Conservation (phyloP, 176 grass and related monocot genomes). For the Carex kokanica region DNA sequence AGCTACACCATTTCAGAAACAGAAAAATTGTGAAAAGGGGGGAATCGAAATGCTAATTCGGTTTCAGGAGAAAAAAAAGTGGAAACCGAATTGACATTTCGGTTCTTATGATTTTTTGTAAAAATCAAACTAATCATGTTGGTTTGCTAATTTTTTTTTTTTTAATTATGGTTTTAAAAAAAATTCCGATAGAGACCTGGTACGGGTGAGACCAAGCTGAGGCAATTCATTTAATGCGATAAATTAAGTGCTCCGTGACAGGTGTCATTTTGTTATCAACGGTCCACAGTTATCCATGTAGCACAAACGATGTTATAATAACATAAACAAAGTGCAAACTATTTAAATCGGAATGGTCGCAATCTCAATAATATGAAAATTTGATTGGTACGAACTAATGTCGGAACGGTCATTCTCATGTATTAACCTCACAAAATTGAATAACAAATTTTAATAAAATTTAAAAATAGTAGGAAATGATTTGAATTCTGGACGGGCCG, state of each 20-base stretch:
- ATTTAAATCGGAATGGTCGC: neutral
- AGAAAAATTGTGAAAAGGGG: too few relatives aligned
- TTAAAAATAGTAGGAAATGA: neutral
- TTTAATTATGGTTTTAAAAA: too few relatives aligned
- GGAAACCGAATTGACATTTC: too few relatives aligned
- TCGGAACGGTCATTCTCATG: neutral
- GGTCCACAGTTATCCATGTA: neutral
- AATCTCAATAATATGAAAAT: neutral
- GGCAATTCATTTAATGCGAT: neutral
- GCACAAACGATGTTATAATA: neutral
- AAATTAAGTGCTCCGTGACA: neutral
- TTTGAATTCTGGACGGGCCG: neutral
- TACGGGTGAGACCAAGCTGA: too few relatives aligned
- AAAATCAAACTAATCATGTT: too few relatives aligned
- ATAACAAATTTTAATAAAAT: neutral
- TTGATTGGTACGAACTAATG: neutral
- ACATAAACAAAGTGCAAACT: neutral
- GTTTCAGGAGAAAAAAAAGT: too few relatives aligned
- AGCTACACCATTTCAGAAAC: too few relatives aligned
- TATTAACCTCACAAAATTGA: neutral
- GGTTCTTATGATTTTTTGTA: too few relatives aligned
- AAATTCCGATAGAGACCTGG: too few relatives aligned
- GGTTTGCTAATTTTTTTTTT: too few relatives aligned
- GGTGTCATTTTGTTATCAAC: neutral
- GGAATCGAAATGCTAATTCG: too few relatives aligned